Conservation (phyloP, 2,329 filamentous ascomycete species). For the Cladosporium sp. region DNA sequence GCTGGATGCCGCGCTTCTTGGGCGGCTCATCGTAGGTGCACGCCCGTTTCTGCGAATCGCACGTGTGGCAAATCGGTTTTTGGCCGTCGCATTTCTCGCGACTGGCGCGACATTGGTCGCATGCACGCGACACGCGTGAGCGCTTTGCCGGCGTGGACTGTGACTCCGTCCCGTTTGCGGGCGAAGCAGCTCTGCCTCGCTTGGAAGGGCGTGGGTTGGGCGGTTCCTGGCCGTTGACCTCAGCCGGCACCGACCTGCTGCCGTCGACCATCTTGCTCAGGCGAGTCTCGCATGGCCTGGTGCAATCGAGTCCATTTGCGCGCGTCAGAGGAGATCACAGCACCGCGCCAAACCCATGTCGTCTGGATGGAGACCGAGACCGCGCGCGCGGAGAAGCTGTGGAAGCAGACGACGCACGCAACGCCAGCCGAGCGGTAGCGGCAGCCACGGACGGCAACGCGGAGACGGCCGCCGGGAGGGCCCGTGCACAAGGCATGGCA, state of each 20-base stretch:
- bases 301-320: slow-evolving; percentile 15
- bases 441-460: too few relatives aligned
- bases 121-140: slow-evolving; percentile 38
- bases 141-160: slow-evolving; percentile 43
- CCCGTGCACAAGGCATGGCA: neutral
- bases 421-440: too few relatives aligned
- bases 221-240: slow-evolving; percentile 5
- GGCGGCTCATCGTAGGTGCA: slow-evolving; percentile 68
- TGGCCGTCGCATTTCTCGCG: slow-evolving; percentile 66
- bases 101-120: slow-evolving; percentile 31
- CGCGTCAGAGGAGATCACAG: slow-evolving; percentile 1
- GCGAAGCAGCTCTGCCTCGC: slow-evolving; percentile 5
- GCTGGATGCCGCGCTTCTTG: slow-evolving; percentile 71
- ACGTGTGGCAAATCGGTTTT: slow-evolving; percentile 59
- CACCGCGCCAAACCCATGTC: slow-evolving; percentile 6
- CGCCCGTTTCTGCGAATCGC: slow-evolving; percentile 53
- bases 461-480: too few relatives aligned
- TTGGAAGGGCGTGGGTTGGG: slow-evolving; percentile 2
- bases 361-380: slow-evolving; percentile 1
- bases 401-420: neutral
- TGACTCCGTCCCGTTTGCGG: slow-evolving; percentile 15
- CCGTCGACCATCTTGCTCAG: slow-evolving; percentile 8
- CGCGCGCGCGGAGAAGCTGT: slow-evolving; percentile 3
- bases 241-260: slow-evolving; percentile 10
- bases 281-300: slow-evolving; percentile 7